Evolutionary conservation across 768 basidiomycete genomes (phyloP), one percentile per base, ranked within the genome.

Genomic region (Mycena kentingensis): DNA sequence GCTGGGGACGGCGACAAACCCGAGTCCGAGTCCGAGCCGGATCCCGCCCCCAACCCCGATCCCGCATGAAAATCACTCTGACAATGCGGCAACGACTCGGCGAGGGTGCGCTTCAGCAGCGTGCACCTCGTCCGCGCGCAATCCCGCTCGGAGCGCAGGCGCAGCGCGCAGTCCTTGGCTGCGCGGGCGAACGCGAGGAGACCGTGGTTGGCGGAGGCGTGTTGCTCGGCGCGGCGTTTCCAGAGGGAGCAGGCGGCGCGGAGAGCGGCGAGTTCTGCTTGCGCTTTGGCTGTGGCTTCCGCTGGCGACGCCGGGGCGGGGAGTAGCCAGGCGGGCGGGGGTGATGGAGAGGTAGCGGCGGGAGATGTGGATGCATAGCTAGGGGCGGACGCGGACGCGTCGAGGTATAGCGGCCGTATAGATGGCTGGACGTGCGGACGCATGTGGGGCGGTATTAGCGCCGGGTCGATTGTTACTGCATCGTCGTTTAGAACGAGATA

Each of bases 341-440:
- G 53, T 59, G n/a, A 49, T 36, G 15, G 49, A 32, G 25, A n/a
- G 4, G 11, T 36, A 25, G 46, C 7, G 16, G 43, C 15, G 11
- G 46, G 15, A 11, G 37, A 27, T 10, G 49, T 13, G 18, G 43
- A 6, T 19, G 44, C 10, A 7, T 65, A 52, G 28, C 45, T 42
- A 35, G 67, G 48, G 18, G 47, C 6, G 8, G 56, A 51, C 28
- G 41, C 3, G 0, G 35, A 43, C 19, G 71, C 56, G 51, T 82
- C 82, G 49, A 85, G 67, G 54, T 75, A 79, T 15, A 87, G 68
- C 50, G 67, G 79, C 37, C 85, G 82, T 28, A 88, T 75, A 48
- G 79, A 73, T 13, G 85, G 82, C 1, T 76, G 71, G 43, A 86
- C 63, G 60, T 84, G 79, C 4, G 75, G 74, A n/a, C 79, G 80